phyloP scores from a whole-genome alignment of 2,329 filamentous ascomycete species.

The Camillea tinctor region DNA sequence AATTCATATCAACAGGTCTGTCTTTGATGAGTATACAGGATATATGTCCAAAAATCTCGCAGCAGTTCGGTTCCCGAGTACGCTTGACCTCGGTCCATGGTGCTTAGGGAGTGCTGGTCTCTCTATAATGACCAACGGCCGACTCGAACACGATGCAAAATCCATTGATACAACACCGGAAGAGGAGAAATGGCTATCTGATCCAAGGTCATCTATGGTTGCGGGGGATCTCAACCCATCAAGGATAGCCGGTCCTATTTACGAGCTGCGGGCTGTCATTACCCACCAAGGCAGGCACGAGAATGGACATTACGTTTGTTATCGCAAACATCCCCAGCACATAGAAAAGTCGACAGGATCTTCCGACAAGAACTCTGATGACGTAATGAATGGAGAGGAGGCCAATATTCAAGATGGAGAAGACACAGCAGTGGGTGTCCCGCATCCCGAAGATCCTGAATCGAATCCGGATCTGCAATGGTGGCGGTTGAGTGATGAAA shows the following conservation, averaged over 20 bases:
- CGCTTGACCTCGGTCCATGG: conserved; percentile 79
- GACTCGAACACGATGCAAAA: conserved; percentile 15
- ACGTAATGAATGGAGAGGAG: conserved; percentile 12
- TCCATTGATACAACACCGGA: conserved; percentile 24
- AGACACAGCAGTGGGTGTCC: conserved; percentile 16
- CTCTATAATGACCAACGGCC: not conserved
- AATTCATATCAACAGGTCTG: conserved; percentile 86
- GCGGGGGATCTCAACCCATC: conserved; percentile 52
- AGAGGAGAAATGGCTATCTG: conserved; percentile 67
- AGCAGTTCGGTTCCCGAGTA: conserved; percentile 70
- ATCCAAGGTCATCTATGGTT: conserved; percentile 73
- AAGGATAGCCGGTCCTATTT: conserved; percentile 58
- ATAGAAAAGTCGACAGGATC: conserved; percentile 6
- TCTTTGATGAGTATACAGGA: conserved; percentile 83
- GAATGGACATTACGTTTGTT: conserved; percentile 94
- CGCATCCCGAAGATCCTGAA: conserved; percentile 5
- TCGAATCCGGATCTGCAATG: conserved; percentile 54
- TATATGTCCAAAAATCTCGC: conserved; percentile 81
- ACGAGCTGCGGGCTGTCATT: conserved; percentile 78
- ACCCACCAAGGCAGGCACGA: conserved; percentile 90
- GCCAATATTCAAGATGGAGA: conserved; percentile 15
- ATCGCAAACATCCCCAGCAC: conserved; percentile 63
- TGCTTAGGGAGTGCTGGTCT: conserved; percentile 64
- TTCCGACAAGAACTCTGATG: conserved; percentile 1
- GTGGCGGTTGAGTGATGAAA: conserved; percentile 91